Evolutionary conservation across 2,329 filamentous ascomycete species (phyloP), one percentile per base, ranked within the genome.

Genomic region (Myriosclerotinia duriaeana): DNA sequence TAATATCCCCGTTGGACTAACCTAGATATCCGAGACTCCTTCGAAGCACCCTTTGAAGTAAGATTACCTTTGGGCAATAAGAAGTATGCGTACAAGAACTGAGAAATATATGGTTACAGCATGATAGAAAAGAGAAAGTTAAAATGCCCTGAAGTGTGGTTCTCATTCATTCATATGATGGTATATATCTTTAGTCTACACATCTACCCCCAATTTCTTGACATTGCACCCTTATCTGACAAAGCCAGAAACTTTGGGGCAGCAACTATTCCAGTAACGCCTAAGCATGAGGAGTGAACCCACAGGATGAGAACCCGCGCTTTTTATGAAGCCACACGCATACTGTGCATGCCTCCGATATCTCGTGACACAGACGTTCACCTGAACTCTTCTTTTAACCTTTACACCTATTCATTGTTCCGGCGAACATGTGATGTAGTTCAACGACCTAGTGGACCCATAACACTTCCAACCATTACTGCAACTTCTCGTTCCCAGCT

Each of bases 401-500:
- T n/a, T n/a, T n/a, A n/a, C n/a, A 5, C 9, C n/a, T 20, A 38
- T 20, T 50, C 8, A 26, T 46, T 36, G 26, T 50, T 38, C 44
- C 22, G 14, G n/a, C 7, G n/a, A 38, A 50, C 1, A 22, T 0
- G 9, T 50, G n/a, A 15, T 38, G 38, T 40, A n/a, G n/a, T 50
- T 74, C 69, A 76, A 50, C 74, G 72, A 3, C 75, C 76, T 54
- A 77, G 67, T 42, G 69, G 66, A 5, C 75, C 75, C 50, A 93
- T 83, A 7, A 97, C 87, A 73, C 91, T 91, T 63, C 91, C 89
- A 53, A 96, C 90, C 94, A 98, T 97, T 58, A 98, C 93, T 1
- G 93, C 93, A 58, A 93, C 89, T 79, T 98, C 95, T 50, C 94
- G 85, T 74, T 97, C 94, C 92, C 92, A 97, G 66, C 81, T 84